A percentile compares a stretch with the other conserved stretches of the same genome.
These are phyloP conservation scores for Gynostemma pentaphyllum DNA, from an alignment of 306 rosid genomes.

Conservation along the genomic window DNA sequence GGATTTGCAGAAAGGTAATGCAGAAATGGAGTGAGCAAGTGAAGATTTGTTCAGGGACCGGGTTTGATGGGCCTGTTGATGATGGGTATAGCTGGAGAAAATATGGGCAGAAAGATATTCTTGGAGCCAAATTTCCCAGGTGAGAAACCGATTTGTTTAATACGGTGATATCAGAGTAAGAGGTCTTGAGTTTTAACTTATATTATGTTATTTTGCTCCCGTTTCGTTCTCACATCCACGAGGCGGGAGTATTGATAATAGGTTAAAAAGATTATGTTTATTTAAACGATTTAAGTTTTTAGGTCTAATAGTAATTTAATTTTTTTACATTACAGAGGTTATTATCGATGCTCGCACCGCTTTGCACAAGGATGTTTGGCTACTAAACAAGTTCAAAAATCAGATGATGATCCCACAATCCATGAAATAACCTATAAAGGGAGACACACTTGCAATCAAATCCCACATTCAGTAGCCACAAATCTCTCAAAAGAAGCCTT, in stretches of 20 bases:
- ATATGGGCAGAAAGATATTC: slow-evolving; percentile 86
- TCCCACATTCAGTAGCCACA: neutral
- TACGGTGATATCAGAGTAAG: too few relatives aligned
- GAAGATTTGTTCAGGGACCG: slow-evolving; percentile 33
- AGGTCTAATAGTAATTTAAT: too few relatives aligned
- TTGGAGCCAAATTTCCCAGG: slow-evolving; percentile 76
- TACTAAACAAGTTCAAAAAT: slow-evolving; percentile 78
- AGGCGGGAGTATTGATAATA: neutral
- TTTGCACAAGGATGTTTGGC: slow-evolving; percentile 58
- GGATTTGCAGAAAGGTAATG: slow-evolving; percentile 41
- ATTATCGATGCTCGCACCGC: slow-evolving; percentile 72
- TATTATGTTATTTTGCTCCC: neutral
- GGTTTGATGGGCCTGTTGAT: slow-evolving; percentile 28
- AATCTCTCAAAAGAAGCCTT: slow-evolving; percentile 5
- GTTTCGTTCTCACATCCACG: neutral
- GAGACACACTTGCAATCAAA: slow-evolving; percentile 45
- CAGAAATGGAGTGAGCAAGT: slow-evolving; percentile 45
- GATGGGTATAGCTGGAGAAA: slow-evolving; percentile 92
- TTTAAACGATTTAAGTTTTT: too few relatives aligned
- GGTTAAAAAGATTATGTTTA: neutral
- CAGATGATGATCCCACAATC: slow-evolving; percentile 41
- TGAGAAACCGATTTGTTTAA: too few relatives aligned
- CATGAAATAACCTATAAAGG: slow-evolving; percentile 45
- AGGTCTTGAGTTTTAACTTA: neutral
- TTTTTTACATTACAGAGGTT: slow-evolving; percentile 64